These are phyloP conservation scores for Dictyophora rubrovolvata DNA, from an alignment of 768 basidiomycete species.

Conservation along the genomic window DNA sequence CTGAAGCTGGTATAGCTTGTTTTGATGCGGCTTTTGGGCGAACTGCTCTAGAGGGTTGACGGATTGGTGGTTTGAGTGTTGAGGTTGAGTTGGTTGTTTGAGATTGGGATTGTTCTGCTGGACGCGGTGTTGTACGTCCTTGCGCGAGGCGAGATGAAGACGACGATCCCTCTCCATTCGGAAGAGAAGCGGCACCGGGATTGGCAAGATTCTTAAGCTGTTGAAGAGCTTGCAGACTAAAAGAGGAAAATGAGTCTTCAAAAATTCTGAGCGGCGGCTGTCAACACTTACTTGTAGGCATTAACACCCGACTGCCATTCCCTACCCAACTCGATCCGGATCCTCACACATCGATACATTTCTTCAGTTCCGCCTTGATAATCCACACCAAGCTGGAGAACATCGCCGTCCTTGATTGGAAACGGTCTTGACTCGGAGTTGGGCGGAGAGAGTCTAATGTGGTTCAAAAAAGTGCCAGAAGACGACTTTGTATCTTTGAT, in stretches of 20 bases:
- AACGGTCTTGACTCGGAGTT: conserved; percentile 70
- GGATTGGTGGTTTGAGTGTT: background rate
- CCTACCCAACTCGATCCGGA: conserved; percentile 78
- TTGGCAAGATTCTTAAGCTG: conserved; percentile 67
- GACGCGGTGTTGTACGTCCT: background rate
- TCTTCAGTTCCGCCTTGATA: conserved; percentile 97
- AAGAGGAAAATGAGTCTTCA: conserved; percentile 6
- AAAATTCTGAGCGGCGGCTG: no score
- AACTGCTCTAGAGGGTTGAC: conserved; percentile 17
- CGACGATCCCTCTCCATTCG: background rate
- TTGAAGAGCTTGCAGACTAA: conserved; percentile 63
- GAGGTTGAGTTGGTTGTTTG: background rate
- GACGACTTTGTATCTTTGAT: conserved; percentile 86
- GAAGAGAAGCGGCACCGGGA: conserved; percentile 14
- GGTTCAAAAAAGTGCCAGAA: conserved; percentile 92
- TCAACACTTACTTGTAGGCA: conserved; percentile 89
- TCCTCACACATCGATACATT: conserved; percentile 95
- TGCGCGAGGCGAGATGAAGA: background rate
- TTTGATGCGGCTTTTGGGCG: conserved; percentile 17
- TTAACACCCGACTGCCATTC: conserved; percentile 88
- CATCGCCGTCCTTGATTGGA: conserved; percentile 84
- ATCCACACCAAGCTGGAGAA: conserved; percentile 91
- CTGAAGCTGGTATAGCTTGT: conserved; percentile 73
- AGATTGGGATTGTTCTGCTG: background rate
- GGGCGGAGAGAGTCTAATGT: conserved; percentile 78